phyloP scores from a whole-genome alignment of 202 grass and related monocot species.

The Zizania palustris region DNA sequence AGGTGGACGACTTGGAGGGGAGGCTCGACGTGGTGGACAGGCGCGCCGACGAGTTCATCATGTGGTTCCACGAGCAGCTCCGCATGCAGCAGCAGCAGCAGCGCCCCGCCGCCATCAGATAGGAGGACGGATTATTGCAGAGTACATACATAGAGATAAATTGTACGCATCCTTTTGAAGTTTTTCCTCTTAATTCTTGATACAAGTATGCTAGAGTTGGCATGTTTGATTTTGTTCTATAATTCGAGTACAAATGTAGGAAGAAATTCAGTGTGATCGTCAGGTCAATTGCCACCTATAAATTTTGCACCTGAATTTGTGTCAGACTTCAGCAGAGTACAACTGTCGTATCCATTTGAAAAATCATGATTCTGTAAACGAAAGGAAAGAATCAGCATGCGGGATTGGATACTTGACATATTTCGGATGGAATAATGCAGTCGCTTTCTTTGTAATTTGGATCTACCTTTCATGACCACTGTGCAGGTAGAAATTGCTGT shows the following conservation, averaged over 20 bases:
- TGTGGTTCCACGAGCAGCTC: slow-evolving; percentile 73
- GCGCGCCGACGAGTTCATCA: slow-evolving; percentile 84
- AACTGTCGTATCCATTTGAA: not conserved
- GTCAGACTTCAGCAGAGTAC: not conserved
- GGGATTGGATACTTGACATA: not conserved
- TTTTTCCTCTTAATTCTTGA: not conserved
- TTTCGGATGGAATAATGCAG: not conserved
- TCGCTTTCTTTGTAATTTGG: not conserved
- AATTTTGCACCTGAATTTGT: not conserved
- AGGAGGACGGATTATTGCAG: not conserved
- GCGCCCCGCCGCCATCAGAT: not conserved
- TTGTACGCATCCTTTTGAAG: not conserved
- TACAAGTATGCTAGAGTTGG: not conserved
- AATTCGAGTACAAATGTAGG: not conserved
- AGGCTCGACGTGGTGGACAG: slow-evolving; percentile 47
- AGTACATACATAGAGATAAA: slow-evolving; percentile 1
- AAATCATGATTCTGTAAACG: not conserved
- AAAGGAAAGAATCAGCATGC: not conserved
- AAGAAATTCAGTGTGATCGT: not conserved
- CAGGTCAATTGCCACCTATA: not conserved
- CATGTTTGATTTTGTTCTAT: slow-evolving; percentile 22
- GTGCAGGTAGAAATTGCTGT: not conserved
- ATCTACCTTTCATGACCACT: not conserved
- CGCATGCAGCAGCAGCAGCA: slow-evolving; percentile 54
- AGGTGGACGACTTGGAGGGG: slow-evolving; percentile 46